These are phyloP conservation scores for Rutidosis leptorrhynchoides DNA, from an alignment of 129 eudicot genomes.

Conservation along the genomic window DNA sequence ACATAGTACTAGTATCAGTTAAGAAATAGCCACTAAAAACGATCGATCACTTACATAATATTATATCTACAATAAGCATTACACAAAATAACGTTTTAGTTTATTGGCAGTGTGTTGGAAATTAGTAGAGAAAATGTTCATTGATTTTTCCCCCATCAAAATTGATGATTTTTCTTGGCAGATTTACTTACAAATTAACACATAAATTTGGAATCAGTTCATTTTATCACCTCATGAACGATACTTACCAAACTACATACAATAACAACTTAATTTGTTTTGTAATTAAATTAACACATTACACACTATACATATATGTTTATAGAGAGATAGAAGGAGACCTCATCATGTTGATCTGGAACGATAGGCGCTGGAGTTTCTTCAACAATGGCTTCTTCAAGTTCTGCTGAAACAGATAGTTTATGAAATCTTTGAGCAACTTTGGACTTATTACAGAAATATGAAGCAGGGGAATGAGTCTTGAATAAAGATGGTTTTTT, in stretches of 20 bases:
- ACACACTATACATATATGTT: neutral
- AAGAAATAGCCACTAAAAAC: neutral
- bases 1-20: neutral
- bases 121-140: too few relatives aligned
- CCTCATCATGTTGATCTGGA: conserved; percentile 6
- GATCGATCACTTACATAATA: neutral
- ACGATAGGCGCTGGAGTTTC: neutral
- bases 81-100: neutral
- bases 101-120: too few relatives aligned
- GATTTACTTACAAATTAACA: neutral
- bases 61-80: too few relatives aligned
- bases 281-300: neutral
- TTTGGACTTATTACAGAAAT: conserved; percentile 26
- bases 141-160: too few relatives aligned
- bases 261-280: neutral
- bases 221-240: neutral
- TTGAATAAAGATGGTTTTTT: conserved; percentile 33
- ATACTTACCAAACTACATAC: neutral
- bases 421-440: conserved; percentile 33
- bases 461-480: conserved; percentile 30
- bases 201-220: neutral
- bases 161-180: neutral
- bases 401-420: conserved; percentile 15
- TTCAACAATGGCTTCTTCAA: neutral
- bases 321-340: neutral